Evolutionary conservation across 257 asterid genomes (phyloP), one percentile per base, ranked within the genome.

Genomic region (Plectranthus barbatus): DNA sequence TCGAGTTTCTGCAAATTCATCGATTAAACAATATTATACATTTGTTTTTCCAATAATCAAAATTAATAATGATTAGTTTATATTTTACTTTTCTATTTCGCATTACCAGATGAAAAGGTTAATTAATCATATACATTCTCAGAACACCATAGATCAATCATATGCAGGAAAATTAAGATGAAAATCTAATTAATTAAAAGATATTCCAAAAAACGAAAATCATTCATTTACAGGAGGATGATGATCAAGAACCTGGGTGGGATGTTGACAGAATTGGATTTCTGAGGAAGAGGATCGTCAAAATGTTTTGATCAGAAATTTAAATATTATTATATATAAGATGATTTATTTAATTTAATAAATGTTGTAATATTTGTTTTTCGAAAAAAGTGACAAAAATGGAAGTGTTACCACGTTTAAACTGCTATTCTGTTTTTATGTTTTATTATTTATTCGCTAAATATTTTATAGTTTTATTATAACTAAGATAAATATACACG

Each of bases 161-260:
- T 29, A 31, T 41, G 41, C 29, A 31, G 21, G 2, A 7, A 48
- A 62, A 23, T n/a, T n/a, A n/a, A n/a, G n/a, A n/a, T n/a, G n/a
- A n/a, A n/a, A n/a, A n/a, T n/a, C n/a, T n/a, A n/a, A n/a, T n/a
- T 19, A 6, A 48, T 8, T 0, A 9, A 13, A 55, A 14, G 23
- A 49, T 56, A 10, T 15, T 13, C 50, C 13, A 11, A 5, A 60
- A 45, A 17, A 36, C 8, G 9, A 48, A 24, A 8, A 3, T 3
- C 7, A 26, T 19, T 19, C 50, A 15, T 40, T 53, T 60, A 45
- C 33, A 42, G 42, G 67, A 62, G 19, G 60, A 52, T 34, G 45
- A 52, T 19, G 46, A 54, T 48, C 60, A 62, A 42, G 65, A 63
- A 72, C 73, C 72, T 68, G 59, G 9, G 68, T 44, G 12, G 46